Evolutionary conservation across 805 yeast genomes (phyloP).

Genomic region (Candida hungchunana): DNA sequence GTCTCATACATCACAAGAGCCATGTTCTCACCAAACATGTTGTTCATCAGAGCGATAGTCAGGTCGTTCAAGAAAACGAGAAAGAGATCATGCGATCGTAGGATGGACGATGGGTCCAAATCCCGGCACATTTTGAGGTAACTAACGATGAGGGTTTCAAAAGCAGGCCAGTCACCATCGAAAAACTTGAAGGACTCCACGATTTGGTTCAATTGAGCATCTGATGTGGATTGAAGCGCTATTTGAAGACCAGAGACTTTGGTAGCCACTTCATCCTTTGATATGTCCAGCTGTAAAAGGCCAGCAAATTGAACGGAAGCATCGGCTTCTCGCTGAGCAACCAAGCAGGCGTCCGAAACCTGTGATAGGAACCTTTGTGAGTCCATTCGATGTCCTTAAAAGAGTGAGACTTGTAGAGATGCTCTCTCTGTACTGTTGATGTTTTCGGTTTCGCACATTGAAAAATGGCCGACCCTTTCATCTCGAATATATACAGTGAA

Average conservation of each 20-base stretch:
- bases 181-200: constrained; percentile 29
- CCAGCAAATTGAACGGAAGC: constrained; percentile 7
- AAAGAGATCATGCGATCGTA: constrained; percentile 52
- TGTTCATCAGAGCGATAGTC: constrained; percentile 46
- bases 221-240: constrained; percentile 16
- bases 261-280: constrained; percentile 2
- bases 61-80: constrained; percentile 43
- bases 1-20: constrained; percentile 34
- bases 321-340: not conserved
- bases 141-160: constrained; percentile 38
- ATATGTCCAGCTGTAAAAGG: constrained; percentile 14
- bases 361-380: constrained; percentile 1
- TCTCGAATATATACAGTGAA: not conserved
- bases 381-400: not conserved
- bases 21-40: constrained; percentile 33
- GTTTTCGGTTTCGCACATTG: too few species aligned
- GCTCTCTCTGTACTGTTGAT: too few species aligned
- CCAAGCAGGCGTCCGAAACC: not conserved
- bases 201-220: constrained; percentile 5
- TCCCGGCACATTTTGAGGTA: constrained; percentile 44
- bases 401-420: too few species aligned
- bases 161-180: constrained; percentile 38
- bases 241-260: constrained; percentile 17
- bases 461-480: not conserved
- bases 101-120: constrained; percentile 51